Percentiles rank a stretch among this genome's conserved stretches.
Conservation (phyloP, 345 rosid species). For the Camelina laxa region DNA sequence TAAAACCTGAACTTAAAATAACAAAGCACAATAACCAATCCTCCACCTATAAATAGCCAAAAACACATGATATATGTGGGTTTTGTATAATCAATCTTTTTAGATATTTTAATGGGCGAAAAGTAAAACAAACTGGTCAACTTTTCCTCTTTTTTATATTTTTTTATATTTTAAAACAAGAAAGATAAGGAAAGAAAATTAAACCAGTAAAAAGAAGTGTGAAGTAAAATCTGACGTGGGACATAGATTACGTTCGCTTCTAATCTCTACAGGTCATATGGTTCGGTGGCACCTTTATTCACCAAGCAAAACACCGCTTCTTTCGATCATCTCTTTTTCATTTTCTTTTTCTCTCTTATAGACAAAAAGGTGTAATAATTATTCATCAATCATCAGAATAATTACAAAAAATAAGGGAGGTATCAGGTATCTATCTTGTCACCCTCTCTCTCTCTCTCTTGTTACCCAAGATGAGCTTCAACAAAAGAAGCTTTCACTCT, state of each 20-base stretch:
- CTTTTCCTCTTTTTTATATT: no score
- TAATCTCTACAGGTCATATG: slow-evolving; percentile 33
- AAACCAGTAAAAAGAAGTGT: background rate
- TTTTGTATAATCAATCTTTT: background rate
- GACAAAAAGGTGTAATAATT: background rate
- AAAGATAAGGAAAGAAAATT: background rate
- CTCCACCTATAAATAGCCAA: slow-evolving; percentile 7
- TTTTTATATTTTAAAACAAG: background rate
- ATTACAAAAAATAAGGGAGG: background rate
- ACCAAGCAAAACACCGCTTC: slow-evolving; percentile 33
- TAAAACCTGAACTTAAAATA: no score
- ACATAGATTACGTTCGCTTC: slow-evolving; percentile 30
- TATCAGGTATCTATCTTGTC: background rate
- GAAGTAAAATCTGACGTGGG: slow-evolving; percentile 16
- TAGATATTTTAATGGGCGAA: background rate
- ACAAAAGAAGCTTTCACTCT: slow-evolving; percentile 58
- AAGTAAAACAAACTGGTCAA: background rate
- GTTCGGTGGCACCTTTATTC: slow-evolving; percentile 23
- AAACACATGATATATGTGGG: background rate
- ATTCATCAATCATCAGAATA: slow-evolving; percentile 31
- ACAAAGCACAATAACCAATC: slow-evolving; percentile 5
- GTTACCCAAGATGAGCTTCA: slow-evolving; percentile 54
- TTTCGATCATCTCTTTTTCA: background rate
- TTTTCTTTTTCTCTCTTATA: background rate
- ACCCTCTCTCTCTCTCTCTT: background rate